phyloP scores from a whole-genome alignment of 2,329 filamentous ascomycete genomes.

The Dothistroma pini region DNA sequence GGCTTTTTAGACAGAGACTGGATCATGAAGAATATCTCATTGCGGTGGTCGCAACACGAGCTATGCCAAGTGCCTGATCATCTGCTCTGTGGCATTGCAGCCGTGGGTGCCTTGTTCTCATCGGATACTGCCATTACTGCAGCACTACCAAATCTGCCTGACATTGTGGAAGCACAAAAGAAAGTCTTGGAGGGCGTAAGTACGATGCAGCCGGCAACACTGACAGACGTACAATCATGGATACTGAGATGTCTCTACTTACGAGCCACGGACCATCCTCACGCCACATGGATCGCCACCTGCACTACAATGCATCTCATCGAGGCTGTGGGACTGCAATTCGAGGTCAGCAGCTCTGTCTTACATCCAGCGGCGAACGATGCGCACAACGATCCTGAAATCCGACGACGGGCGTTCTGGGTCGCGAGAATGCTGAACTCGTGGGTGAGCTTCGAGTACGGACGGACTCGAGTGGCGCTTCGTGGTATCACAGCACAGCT shows the following conservation, averaged over 20 bases:
- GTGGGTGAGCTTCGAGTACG: slow-evolving; percentile 59
- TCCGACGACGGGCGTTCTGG: slow-evolving; percentile 38
- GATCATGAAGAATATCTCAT: slow-evolving; percentile 25
- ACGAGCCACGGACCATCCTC: slow-evolving; percentile 51
- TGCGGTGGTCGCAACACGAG: slow-evolving; percentile 25
- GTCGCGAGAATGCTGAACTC: slow-evolving; percentile 57
- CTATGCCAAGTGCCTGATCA: slow-evolving; percentile 28
- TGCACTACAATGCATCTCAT: slow-evolving; percentile 57
- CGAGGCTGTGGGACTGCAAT: slow-evolving; percentile 51
- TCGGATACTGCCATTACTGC: slow-evolving; percentile 6
- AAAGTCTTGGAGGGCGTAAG: slow-evolving; percentile 42
- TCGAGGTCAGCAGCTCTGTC: slow-evolving; percentile 35
- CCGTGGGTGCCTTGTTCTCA: slow-evolving; percentile 51
- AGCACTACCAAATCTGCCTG: slow-evolving; percentile 15
- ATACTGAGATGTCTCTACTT: slow-evolving; percentile 53
- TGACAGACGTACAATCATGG: slow-evolving; percentile 49
- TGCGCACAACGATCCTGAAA: slow-evolving; percentile 25
- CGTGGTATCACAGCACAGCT: slow-evolving; percentile 45
- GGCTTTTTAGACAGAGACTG: slow-evolving; percentile 45
- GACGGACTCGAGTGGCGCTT: slow-evolving; percentile 51
- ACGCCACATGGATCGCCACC: slow-evolving; percentile 56
- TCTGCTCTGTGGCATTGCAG: slow-evolving; percentile 54
- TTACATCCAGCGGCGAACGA: slow-evolving; percentile 26
- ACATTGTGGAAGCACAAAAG: slow-evolving; percentile 40
- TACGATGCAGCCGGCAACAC: slow-evolving; percentile 37